Evolutionary conservation across 2,329 filamentous ascomycete genomes (phyloP), one percentile per base, ranked within the genome.

Genomic region (Diaporthe australafricana): DNA sequence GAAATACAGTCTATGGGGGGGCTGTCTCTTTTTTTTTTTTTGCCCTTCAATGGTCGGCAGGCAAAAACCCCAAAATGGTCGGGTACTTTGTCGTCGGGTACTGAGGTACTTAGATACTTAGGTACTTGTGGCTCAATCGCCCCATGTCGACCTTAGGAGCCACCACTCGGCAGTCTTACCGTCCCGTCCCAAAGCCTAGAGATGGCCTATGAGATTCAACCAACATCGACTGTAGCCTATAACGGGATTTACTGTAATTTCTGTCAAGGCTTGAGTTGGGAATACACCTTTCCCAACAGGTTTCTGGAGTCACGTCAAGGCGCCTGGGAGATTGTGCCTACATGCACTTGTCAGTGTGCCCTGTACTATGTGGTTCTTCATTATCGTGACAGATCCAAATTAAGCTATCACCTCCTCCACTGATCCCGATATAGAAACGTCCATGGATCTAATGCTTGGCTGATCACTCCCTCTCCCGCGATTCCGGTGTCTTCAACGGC

Each of bases 391-490:
- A 50, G 30, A 14, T 50, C 60, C 60, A 38, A 65, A 65, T 65
- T 65, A 65, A 65, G 60, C 60, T 65, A 42, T 25, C 45, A 38
- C 45, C 60, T 50, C 60, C 60, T 50, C 60, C 25, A 45, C 30
- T 65, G 38, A 40, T 65, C 60, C 60, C 60, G 60, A 65, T 65
- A 65, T 65, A 65, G 60, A 65, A 65, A 25, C 22, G n/a, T 38
- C 30, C n/a, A 50, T 50, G 45, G 60, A 50, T 30, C 30, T 22
- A 25, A 50, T 50, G 25, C 42, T 50, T 45, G 60, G 60, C 60
- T 50, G 60, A 50, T 50, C 60, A 25, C 60, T 65, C 60, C 60
- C 60, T 65, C 47, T 50, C 30, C 60, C 5, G 17, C 42, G 27
- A n/a, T n/a, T 27, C 57, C 7, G 42, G 12, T 25, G 32, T 63